Evolutionary conservation across 1,284 basidiomycete genomes (phyloP), one percentile per base, ranked within the genome.

Genomic region (Puccinia coronata): DNA sequence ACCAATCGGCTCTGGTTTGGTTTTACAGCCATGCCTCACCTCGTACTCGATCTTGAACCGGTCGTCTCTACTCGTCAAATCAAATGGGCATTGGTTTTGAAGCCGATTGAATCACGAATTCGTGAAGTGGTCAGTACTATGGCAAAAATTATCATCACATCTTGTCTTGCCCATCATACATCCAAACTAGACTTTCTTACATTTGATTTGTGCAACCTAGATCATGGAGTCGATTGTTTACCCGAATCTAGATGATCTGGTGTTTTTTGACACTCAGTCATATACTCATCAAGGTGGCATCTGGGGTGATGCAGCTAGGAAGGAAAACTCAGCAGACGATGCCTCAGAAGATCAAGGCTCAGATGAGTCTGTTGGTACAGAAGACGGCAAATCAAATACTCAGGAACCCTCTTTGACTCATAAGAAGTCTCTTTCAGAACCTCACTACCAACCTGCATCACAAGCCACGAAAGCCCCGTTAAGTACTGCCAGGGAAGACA

Each of bases 1-100:
- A 94, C 92, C 85, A 96, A 93, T 86, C 92, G 96, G 47, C 90
- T 99, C 80, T 99, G 96, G 97, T 99, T 96, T 87, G 95, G 94
- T 0, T 99, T 99, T 86, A 97, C 95, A n/a, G 89, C 92, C 82
- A 90, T 91, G 87, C 96, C 97, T 0, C 91, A 91, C 85, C 92
- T 98, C 90, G 92, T 93, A 36, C 87, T 98, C 83, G 90, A 92
- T 83, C 92, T 98, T 78, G 92, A 96, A 86, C 96, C 96, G 0
- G 92, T 98, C 81, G 94, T 98, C 84, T 94, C 93, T 86, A 93
- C 95, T 84, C 90, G 88, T 16, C 93, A 95, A 86, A 92, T 96
- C 83, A 95, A 94, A 31, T 96, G 94, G 94, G 89, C 91, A 70
- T 92, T 97, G 91, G 92, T 98, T 72, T 88, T 95, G 59, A 91